phyloP scores from a whole-genome alignment of 2,329 filamentous ascomycete species.

The Tothia fuscella region DNA sequence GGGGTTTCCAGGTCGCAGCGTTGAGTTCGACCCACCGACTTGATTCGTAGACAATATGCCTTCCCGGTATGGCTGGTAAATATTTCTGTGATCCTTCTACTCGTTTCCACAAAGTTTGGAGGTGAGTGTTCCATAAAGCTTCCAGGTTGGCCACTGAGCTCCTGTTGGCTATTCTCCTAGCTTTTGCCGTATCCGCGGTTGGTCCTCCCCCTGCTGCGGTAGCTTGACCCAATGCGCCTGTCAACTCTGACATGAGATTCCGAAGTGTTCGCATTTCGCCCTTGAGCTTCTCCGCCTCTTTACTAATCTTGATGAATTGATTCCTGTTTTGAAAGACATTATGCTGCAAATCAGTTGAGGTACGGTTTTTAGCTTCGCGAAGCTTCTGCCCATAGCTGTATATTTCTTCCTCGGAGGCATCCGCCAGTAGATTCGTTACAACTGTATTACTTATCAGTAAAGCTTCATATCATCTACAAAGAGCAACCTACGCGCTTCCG shows the following conservation, averaged over 20 bases:
- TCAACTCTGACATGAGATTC: slow-evolving; percentile 86
- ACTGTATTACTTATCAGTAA: slow-evolving; percentile 27
- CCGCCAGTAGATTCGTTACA: slow-evolving; percentile 59
- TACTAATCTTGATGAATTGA: slow-evolving; percentile 98
- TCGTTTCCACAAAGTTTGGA: slow-evolving; percentile 82
- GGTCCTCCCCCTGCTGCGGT: slow-evolving; percentile 22
- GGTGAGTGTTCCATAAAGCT: slow-evolving; percentile 54
- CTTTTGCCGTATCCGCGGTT: slow-evolving; percentile 17
- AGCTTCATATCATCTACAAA: background rate
- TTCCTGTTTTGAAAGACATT: slow-evolving; percentile 95
- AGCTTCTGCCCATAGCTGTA: slow-evolving; percentile 67
- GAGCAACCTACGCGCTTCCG: slow-evolving; percentile 60
- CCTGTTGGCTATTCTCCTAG: slow-evolving; percentile 58
- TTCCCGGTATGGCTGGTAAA: slow-evolving; percentile 76
- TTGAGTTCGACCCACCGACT: slow-evolving; percentile 93
- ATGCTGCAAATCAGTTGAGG: slow-evolving; percentile 76
- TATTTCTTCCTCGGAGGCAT: slow-evolving; percentile 81
- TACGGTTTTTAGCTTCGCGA: slow-evolving; percentile 63
- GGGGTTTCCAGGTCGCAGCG: slow-evolving; percentile 91
- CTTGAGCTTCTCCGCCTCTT: slow-evolving; percentile 96
- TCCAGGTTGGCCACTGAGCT: slow-evolving; percentile 74
- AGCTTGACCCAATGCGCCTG: slow-evolving; percentile 34
- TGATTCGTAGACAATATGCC: slow-evolving; percentile 88
- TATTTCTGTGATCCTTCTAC: slow-evolving; percentile 99
- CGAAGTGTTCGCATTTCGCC: slow-evolving; percentile 85